Evolutionary conservation across 495 filamentous ascomycete genomes (phyloP).

Genomic region (Aspergillus steynii): DNA sequence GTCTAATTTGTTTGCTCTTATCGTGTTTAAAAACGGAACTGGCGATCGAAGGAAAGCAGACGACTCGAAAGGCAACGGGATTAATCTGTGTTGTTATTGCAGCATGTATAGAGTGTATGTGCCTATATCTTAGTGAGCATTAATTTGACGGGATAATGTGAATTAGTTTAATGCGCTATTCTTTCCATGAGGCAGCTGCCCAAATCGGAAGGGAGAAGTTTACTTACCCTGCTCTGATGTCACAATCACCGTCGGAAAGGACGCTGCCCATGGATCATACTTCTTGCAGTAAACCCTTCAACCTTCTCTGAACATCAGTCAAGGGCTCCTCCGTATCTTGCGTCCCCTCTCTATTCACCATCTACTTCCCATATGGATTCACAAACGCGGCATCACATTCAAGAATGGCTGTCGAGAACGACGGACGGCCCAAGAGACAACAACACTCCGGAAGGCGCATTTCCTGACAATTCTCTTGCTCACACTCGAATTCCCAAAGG

Average conservation of each 20-base stretch:
- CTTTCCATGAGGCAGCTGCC: background rate
- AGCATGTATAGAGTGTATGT: no score
- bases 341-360: background rate
- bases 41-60: no score
- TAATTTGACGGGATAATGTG: background rate
- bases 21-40: no score
- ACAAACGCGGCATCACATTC: background rate
- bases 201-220: background rate
- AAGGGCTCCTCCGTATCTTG: background rate
- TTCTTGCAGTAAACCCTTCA: background rate
- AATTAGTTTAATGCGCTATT: background rate
- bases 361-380: background rate
- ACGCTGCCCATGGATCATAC: background rate
- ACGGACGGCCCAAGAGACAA: background rate
- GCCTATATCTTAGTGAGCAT: no score
- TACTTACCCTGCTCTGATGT: background rate
- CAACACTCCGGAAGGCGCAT: background rate
- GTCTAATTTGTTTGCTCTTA: background rate
- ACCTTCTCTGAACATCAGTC: background rate
- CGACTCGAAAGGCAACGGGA: no score
- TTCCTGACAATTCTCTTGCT: background rate
- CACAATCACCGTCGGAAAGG: background rate
- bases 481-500: background rate
- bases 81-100: no score
- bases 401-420: background rate